phyloP scores from a whole-genome alignment of 805 yeast species.

The Candida germanica region DNA sequence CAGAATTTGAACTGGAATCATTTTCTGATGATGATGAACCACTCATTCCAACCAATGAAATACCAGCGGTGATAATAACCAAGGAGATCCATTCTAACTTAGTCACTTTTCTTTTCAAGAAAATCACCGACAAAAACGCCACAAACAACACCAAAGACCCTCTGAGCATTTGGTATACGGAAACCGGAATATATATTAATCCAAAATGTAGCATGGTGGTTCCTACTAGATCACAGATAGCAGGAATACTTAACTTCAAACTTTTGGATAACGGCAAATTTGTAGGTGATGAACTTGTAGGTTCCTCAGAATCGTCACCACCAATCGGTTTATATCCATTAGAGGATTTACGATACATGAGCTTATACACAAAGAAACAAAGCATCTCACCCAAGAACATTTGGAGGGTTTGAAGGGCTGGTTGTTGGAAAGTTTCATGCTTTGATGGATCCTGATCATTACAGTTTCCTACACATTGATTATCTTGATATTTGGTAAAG shows the following conservation, averaged over 20 bases:
- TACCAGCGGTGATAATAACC: slow-evolving; percentile 63
- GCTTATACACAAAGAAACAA: slow-evolving; percentile 42
- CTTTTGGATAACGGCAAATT: slow-evolving; percentile 15
- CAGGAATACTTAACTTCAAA: slow-evolving; percentile 51
- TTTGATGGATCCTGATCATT: slow-evolving; percentile 37
- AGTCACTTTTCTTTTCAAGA: slow-evolving; percentile 53
- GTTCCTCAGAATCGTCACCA: slow-evolving; percentile 6
- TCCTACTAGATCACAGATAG: slow-evolving; percentile 67
- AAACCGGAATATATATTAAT: slow-evolving; percentile 68
- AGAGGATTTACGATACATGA: slow-evolving; percentile 8
- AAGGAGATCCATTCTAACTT: slow-evolving; percentile 68
- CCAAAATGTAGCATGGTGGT: slow-evolving; percentile 80
- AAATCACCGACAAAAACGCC: slow-evolving; percentile 64
- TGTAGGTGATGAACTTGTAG: background rate
- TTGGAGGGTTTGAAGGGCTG: slow-evolving; percentile 74
- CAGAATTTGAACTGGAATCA: slow-evolving; percentile 7
- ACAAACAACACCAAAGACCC: slow-evolving; percentile 76
- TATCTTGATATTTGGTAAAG: slow-evolving; percentile 72
- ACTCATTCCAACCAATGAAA: slow-evolving; percentile 69
- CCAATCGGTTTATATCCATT: slow-evolving; percentile 10
- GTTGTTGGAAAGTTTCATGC: slow-evolving; percentile 65
- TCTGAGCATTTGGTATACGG: slow-evolving; percentile 82
- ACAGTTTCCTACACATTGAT: slow-evolving; percentile 64
- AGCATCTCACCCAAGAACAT: slow-evolving; percentile 74
- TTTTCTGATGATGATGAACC: slow-evolving; percentile 39